phyloP scores from a whole-genome alignment of 441 rosid species.

The Syzygium malaccense region DNA sequence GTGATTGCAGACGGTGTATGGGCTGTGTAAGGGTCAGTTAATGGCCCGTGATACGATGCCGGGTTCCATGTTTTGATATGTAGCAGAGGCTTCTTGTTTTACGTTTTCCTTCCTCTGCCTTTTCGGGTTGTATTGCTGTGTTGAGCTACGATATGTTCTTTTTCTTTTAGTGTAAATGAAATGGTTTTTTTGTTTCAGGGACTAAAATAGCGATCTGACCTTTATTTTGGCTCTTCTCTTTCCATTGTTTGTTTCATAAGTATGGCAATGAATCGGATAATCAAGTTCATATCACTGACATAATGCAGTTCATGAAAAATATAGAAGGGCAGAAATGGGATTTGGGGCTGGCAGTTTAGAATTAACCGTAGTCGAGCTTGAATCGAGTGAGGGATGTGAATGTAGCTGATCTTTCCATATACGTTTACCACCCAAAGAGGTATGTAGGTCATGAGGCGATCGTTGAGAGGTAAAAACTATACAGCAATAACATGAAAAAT shows the following conservation, averaged over 20 bases:
- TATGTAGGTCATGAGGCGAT: too few species aligned
- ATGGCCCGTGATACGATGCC: neutral
- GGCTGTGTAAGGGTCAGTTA: too few species aligned
- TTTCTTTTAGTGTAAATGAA: neutral
- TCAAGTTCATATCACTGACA: neutral
- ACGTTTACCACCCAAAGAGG: too few species aligned
- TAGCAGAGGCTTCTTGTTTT: neutral
- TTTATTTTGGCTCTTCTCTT: neutral
- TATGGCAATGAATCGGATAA: neutral
- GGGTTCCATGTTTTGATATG: neutral
- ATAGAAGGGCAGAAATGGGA: too few species aligned
- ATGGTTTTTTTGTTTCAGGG: neutral
- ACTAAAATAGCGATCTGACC: neutral
- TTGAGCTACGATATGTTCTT: neutral
- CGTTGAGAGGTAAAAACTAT: too few species aligned
- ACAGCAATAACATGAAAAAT: too few species aligned
- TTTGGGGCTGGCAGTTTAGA: too few species aligned
- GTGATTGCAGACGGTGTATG: too few species aligned
- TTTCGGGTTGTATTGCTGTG: neutral
- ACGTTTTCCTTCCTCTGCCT: neutral
- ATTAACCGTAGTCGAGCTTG: too few species aligned
- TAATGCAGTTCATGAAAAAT: neutral
- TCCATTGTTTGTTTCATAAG: neutral
- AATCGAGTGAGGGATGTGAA: too few species aligned
- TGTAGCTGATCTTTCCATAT: neutral